Percentiles rank a stretch among this genome's conserved stretches.
Evolutionary conservation across 176 grass and related monocot species (phyloP).

Genomic region (Carex kokanica): DNA sequence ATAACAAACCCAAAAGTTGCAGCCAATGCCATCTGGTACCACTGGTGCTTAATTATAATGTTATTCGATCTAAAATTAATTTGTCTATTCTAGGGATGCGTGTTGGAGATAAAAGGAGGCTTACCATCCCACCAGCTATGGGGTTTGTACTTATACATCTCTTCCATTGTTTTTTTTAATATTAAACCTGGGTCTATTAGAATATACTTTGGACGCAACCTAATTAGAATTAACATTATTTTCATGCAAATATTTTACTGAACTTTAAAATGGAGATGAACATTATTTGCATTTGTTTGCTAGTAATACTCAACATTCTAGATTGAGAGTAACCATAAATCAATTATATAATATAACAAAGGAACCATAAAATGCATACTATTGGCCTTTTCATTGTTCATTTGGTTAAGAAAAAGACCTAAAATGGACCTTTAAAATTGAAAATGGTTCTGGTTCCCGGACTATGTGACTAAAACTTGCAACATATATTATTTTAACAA

Average conservation of each 20-base stretch:
- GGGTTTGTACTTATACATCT: slow-evolving; percentile 41
- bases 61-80: not conserved
- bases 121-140: slow-evolving; percentile 74
- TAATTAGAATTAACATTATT: not conserved
- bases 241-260: not conserved
- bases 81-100: slow-evolving; percentile 60
- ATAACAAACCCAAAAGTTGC: not conserved
- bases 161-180: not conserved
- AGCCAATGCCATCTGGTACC: not conserved
- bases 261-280: not conserved
- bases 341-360: not conserved
- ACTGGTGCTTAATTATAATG: not conserved
- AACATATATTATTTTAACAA: not conserved
- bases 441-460: not conserved
- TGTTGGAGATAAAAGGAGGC: slow-evolving; percentile 89
- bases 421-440: not conserved
- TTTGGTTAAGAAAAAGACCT: not conserved
- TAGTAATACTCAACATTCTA: not conserved
- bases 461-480: not conserved
- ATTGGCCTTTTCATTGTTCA: not conserved
- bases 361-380: not conserved
- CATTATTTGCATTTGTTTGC: not conserved
- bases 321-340: not conserved
- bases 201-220: not conserved
- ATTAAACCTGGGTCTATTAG: not conserved